Evolutionary conservation across 2,329 filamentous ascomycete species (phyloP), one percentile per base, ranked within the genome.

Genomic region (Botrytis medusae): DNA sequence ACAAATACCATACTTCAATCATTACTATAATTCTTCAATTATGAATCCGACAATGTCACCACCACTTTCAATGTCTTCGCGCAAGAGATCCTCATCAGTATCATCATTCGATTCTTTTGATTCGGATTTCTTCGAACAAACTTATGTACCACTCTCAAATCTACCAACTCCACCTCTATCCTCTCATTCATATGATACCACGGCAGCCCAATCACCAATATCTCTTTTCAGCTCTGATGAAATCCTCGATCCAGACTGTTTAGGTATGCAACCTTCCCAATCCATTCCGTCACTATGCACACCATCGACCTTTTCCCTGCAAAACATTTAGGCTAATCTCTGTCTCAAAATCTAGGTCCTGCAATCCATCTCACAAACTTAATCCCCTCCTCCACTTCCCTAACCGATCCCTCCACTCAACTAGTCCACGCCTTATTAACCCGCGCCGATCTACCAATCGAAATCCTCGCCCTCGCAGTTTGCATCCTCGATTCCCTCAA

Each of bases 321-420:
- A 42, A 48, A 32, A 22, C 70, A 67, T 46, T 75, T 71, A 76
- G 76, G 76, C 79, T 81, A 77, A 81, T 77, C 16, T 73, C 25
- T 71, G 63, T 65, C 68, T 62, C 78, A 64, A 73, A 72, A 67
- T 79, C n/a, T 40, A 92, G 90, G 90, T 74, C 88, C 90, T 71
- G 89, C 90, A 75, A 87, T 89, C 67, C 89, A 91, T 79, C 86
- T 92, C 73, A 87, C 89, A 78, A 91, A 91, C 81, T 86, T 92
- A 80, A 86, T 92, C 72, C 90, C 90, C 18, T 86, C 88, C 16
- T 86, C 88, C 20, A 88, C 89, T 73, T 91, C 90, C 37, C 84
- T 91, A 73, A 85, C 86, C 74, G 83, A 84, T 1, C 85, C 90
- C 4, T 91, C 89, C 1, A 84, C 90, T 44, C 82, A 86, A 51